Evolutionary conservation across 2,329 filamentous ascomycete species (phyloP), one percentile per base, ranked within the genome.

Genomic region (Aureobasidium sp.): DNA sequence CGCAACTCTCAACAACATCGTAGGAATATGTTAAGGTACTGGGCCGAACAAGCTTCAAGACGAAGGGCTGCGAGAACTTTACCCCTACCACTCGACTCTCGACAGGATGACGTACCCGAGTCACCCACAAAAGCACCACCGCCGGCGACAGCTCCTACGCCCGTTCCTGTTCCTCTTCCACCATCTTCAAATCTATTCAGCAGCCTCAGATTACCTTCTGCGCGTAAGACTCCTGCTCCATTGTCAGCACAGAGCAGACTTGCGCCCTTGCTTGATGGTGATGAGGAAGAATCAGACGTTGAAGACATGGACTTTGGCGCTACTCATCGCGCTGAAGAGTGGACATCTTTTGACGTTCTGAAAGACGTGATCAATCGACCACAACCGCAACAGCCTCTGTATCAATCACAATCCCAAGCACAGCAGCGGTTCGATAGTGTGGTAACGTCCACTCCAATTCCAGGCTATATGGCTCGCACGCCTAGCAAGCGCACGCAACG

Each of bases 1-100:
- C 74, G 82, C 21, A 83, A 81, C 64, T 75, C 80, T 41, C 76
- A 81, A 60, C 81, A 81, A 64, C 83, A 85, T 68, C 72, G 79
- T 32, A 76, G 80, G 61, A 77, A 77, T 34, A 81, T 85, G 74
- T 71, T 86, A 53, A 75, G 79, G 29, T 78, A 80, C 63, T 86
- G 83, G 83, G 68, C 74, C 13, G 77, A 79, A 16, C 78, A 77
- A 59, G 74, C 79, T 64, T 60, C 68, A 1, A 70, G 73, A 32
- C 62, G 65, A 9, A 65, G 66, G 25, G 53, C 62, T 1, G 61
- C 63, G 7, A 65, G 62, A n/a, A 61, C 53, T 3, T 37, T 59
- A 27, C 55, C 55, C 14, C 10, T 49, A 6, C 42, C 42, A 6
- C 10, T 32, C 2, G 42, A 16, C n/a, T 32, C 51, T 34, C 59